A percentile compares a stretch with the other conserved stretches of the same genome.
Conservation (phyloP, 192 early-diverging fungal genomes). For the Coemansia sp. region DNA sequence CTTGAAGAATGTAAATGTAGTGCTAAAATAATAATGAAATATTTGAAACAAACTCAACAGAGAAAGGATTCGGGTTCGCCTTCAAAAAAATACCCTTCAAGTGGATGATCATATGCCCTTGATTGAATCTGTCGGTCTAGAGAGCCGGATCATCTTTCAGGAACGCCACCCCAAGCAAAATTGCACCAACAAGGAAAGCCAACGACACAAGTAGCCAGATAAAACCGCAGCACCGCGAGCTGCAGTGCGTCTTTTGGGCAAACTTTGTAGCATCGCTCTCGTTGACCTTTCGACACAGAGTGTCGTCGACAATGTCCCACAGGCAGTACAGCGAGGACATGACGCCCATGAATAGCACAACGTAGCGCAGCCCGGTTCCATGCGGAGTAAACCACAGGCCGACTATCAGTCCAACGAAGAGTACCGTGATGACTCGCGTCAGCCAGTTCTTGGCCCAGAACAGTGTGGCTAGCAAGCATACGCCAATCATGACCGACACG, state of each 20-base stretch:
- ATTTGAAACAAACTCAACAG: neutral
- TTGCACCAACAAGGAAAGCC: slow-evolving; percentile 75
- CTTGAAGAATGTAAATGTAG: neutral
- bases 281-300: slow-evolving; percentile 88
- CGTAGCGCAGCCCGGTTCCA: slow-evolving; percentile 79
- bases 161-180: slow-evolving; percentile 77
- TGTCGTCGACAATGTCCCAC: slow-evolving; percentile 97
- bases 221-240: slow-evolving; percentile 85
- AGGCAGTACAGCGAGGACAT: slow-evolving; percentile 93
- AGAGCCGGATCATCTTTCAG: slow-evolving; percentile 65
- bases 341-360: slow-evolving; percentile 92
- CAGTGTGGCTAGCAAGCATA: slow-evolving; percentile 79
- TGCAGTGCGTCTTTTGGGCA: slow-evolving; percentile 73
- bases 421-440: slow-evolving; percentile 74
- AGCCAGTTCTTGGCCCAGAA: slow-evolving; percentile 92
- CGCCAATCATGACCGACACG: slow-evolving; percentile 82
- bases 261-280: slow-evolving; percentile 93
- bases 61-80: neutral
- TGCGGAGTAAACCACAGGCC: slow-evolving; percentile 83
- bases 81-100: neutral
- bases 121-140: neutral
- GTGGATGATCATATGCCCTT: neutral
- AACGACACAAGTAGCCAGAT: slow-evolving; percentile 91
- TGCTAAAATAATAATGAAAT: neutral
- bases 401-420: slow-evolving; percentile 82